These are phyloP conservation scores for Diddensiella caesifluorescens DNA, from an alignment of 805 yeast species.

Conservation along the genomic window DNA sequence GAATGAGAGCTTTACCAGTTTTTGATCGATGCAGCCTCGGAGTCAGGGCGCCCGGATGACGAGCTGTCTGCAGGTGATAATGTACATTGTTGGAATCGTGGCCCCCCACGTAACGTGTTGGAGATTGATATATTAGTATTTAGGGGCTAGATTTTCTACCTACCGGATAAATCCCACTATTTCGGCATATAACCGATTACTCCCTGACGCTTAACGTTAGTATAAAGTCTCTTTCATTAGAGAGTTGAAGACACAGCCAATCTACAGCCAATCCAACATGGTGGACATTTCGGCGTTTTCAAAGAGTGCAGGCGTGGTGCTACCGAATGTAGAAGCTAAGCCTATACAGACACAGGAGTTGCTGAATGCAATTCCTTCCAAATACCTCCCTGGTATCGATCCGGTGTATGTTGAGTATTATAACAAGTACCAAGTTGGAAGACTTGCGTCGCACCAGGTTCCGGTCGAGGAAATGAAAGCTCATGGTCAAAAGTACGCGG, in stretches of 20 bases:
- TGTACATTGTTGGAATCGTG: neutral
- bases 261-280: neutral
- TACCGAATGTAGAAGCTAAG: neutral
- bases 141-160: neutral
- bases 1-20: neutral
- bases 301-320: neutral
- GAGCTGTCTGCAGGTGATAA: neutral
- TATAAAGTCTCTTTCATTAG: neutral
- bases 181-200: neutral
- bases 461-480: conserved; percentile 5
- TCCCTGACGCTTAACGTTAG: neutral
- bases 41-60: neutral
- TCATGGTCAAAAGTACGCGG: neutral
- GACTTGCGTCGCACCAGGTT: conserved; percentile 7
- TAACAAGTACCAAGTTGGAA: conserved; percentile 9
- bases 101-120: neutral
- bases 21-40: neutral
- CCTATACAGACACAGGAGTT: neutral
- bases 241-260: neutral
- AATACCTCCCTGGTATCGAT: conserved; percentile 6
- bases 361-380: conserved; percentile 7
- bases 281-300: no score
- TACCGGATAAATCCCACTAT: no score
- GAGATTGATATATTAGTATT: neutral
- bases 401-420: conserved; percentile 8